These are phyloP conservation scores for Neurospora sp. DNA, from an alignment of 495 filamentous ascomycete species.

Conservation along the genomic window DNA sequence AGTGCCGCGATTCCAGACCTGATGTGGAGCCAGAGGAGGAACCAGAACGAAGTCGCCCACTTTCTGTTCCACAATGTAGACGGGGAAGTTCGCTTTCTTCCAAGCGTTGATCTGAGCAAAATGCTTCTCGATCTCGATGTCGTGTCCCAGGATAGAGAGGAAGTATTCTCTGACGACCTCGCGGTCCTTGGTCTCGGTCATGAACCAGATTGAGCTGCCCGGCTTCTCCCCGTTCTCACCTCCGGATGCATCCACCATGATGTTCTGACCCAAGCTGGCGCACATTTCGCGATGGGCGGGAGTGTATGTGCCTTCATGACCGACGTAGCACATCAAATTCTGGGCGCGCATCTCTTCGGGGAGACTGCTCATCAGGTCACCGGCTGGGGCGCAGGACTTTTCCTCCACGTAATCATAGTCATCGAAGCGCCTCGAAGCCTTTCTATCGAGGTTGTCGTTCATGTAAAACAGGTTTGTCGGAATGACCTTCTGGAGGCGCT, in stretches of 20 bases:
- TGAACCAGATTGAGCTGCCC: conserved; percentile 94
- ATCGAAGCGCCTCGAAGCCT: conserved; percentile 33
- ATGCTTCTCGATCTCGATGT: conserved; percentile 91
- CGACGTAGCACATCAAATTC: conserved; percentile 97
- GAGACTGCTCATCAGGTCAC: conserved; percentile 92
- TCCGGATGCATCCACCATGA: conserved; percentile 89
- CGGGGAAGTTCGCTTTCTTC: conserved; percentile 83
- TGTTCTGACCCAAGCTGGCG: conserved; percentile 87
- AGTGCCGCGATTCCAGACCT: conserved; percentile 96
- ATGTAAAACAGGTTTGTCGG: conserved; percentile 75
- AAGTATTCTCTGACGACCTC: conserved; percentile 85
- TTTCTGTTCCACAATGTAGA: conserved; percentile 85
- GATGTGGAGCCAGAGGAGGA: conserved; percentile 92
- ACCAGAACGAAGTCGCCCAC: conserved; percentile 93
- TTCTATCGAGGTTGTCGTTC: conserved; percentile 54
- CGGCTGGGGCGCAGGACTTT: conserved; percentile 40
- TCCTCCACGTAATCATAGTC: conserved; percentile 39
- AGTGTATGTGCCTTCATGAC: conserved; percentile 95
- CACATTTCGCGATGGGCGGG: conserved; percentile 97
- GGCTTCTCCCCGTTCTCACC: conserved; percentile 59
- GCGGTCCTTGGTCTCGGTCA: conserved; percentile 89
- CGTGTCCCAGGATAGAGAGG: conserved; percentile 79
- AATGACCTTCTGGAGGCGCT: conserved; percentile 64
- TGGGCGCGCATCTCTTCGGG: conserved; percentile 76
- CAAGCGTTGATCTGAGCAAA: conserved; percentile 91